phyloP scores from a whole-genome alignment of 2,329 filamentous ascomycete species.

The Colletotrichum costaricense region DNA sequence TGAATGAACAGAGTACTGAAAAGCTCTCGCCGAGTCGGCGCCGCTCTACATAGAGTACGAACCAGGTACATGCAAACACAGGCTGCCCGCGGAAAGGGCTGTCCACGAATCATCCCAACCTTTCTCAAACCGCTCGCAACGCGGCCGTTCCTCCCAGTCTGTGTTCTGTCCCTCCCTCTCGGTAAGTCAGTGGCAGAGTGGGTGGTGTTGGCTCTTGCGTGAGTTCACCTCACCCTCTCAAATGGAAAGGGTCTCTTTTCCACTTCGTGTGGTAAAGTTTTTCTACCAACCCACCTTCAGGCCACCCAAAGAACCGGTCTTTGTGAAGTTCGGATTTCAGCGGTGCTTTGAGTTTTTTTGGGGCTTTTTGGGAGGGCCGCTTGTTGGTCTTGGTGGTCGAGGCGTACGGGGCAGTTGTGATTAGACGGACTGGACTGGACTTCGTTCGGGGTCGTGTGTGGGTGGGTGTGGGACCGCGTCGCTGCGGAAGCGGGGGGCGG shows the following conservation, averaged over 20 bases:
- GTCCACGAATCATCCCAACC: constrained; percentile 7
- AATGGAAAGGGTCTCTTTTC: neutral
- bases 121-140: neutral
- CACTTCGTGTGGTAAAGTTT: no score
- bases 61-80: neutral
- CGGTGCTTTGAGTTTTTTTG: neutral
- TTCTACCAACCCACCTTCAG: neutral
- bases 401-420: neutral
- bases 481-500: neutral
- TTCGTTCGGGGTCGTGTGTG: neutral
- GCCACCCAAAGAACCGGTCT: neutral
- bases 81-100: no score
- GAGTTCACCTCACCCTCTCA: neutral
- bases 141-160: neutral
- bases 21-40: neutral
- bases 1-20: neutral
- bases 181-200: neutral
- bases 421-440: neutral
- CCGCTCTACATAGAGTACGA: neutral
- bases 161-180: neutral
- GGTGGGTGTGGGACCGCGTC: neutral
- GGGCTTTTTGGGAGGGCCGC: neutral
- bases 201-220: neutral
- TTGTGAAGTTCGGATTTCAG: neutral
- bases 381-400: neutral